phyloP scores from a whole-genome alignment of 1,284 basidiomycete genomes.

The Cutaneotrichosporon sp. region DNA sequence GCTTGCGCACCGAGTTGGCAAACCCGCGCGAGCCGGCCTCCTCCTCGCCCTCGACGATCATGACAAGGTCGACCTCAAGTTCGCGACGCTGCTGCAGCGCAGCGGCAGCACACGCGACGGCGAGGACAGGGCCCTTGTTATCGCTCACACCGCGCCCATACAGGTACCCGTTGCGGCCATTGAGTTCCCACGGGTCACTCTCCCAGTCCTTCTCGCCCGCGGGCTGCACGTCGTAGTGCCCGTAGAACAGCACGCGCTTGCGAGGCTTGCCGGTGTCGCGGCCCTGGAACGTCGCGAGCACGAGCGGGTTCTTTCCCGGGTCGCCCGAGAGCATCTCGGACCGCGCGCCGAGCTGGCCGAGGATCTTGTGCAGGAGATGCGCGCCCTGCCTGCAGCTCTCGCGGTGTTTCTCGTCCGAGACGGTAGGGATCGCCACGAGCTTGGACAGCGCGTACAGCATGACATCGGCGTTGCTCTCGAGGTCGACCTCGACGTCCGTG shows the following conservation, averaged over 20 bases:
- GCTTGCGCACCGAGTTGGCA: constrained; percentile 66
- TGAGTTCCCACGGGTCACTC: constrained; percentile 80
- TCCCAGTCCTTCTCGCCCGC: constrained; percentile 74
- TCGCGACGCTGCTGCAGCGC: constrained; percentile 70
- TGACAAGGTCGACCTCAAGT: constrained; percentile 82
- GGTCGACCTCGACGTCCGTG: constrained; percentile 22
- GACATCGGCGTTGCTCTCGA: constrained; percentile 52
- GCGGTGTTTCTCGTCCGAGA: constrained; percentile 70
- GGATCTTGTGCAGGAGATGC: constrained; percentile 82
- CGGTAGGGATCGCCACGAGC: constrained; percentile 83
- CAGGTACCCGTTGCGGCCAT: constrained; percentile 81
- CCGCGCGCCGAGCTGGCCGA: constrained; percentile 80
- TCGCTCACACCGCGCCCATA: constrained; percentile 92
- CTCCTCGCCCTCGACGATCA: constrained; percentile 94
- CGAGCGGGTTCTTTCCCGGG: constrained; percentile 74
- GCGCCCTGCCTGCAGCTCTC: constrained; percentile 87
- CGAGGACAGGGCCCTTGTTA: constrained; percentile 91
- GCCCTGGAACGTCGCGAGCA: constrained; percentile 80
- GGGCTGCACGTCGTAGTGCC: constrained; percentile 88
- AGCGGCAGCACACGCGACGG: constrained; percentile 84
- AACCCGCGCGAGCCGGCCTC: constrained; percentile 90
- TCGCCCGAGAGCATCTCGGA: constrained; percentile 61
- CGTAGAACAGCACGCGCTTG: constrained; percentile 81
- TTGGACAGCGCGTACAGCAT: constrained; percentile 71
- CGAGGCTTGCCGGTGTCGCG: constrained; percentile 54